Evolutionary conservation across 441 rosid species (phyloP).

Genomic region (Erodium chrysanthum): DNA sequence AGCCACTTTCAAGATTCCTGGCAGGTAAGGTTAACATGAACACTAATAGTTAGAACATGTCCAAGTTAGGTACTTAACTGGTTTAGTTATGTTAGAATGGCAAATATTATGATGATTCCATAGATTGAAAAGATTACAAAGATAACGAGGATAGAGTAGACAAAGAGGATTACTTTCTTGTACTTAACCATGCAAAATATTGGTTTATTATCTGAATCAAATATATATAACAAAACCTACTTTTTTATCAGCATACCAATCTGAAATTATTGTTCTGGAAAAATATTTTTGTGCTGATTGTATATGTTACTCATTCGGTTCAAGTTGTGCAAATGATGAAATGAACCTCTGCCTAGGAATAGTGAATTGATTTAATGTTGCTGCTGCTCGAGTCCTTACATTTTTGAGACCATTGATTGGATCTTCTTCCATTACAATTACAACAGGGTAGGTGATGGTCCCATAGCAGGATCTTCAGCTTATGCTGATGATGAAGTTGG

Average conservation of each 20-base stretch:
- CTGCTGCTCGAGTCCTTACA: neutral
- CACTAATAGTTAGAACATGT: neutral
- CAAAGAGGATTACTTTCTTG: neutral
- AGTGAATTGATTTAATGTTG: neutral
- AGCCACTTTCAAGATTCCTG: constrained; percentile 83
- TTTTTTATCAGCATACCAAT: neutral
- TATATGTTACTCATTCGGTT: neutral
- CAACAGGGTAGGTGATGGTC: constrained; percentile 84
- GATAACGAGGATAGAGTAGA: neutral
- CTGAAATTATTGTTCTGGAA: neutral
- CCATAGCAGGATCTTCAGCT: constrained; percentile 77
- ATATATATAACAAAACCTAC: neutral
- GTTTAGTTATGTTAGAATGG: neutral
- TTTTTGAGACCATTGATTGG: constrained; percentile 3
- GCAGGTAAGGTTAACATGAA: constrained; percentile 45
- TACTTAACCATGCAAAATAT: neutral
- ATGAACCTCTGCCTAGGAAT: neutral
- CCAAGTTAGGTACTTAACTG: no score
- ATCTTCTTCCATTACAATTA: constrained; percentile 15
- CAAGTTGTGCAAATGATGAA: neutral
- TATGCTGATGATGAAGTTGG: constrained; percentile 77
- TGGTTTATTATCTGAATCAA: neutral
- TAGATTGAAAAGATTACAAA: neutral
- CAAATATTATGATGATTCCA: neutral
- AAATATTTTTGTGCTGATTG: neutral